These are phyloP conservation scores for Naganishia sp. DNA, from an alignment of 1,284 basidiomycete species.

Conservation along the genomic window DNA sequence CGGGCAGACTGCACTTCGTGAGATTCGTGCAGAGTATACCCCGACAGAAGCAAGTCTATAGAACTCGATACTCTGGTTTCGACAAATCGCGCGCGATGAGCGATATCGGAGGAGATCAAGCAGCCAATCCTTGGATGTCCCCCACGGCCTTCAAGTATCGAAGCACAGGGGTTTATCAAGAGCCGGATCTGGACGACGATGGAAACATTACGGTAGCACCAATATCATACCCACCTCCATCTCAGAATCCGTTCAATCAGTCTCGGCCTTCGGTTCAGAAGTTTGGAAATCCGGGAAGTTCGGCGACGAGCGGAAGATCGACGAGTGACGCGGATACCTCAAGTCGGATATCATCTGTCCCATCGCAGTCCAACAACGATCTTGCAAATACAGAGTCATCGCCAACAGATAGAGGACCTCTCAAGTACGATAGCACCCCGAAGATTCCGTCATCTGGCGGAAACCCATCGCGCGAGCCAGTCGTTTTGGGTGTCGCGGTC, in stretches of 20 bases:
- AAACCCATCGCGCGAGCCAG: conserved; percentile 19
- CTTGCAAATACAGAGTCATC: background rate
- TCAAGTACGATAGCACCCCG: conserved; percentile 1
- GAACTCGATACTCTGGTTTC: too few relatives aligned
- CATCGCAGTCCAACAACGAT: background rate
- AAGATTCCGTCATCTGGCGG: background rate
- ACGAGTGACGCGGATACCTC: background rate
- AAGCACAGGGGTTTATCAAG: conserved; percentile 2
- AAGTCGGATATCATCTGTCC: background rate
- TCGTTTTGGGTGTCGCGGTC: conserved; percentile 78
- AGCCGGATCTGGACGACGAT: conserved; percentile 10
- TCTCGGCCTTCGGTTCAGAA: conserved; percentile 6
- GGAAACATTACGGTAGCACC: background rate
- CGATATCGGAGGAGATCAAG: background rate
- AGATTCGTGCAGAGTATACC: too few relatives aligned
- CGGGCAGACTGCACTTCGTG: too few relatives aligned
- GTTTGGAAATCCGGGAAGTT: background rate
- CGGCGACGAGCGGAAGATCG: background rate
- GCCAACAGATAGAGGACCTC: background rate
- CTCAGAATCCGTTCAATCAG: conserved; percentile 32
- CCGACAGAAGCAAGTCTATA: too few relatives aligned
- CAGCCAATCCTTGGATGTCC: conserved; percentile 14
- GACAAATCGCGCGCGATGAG: background rate
- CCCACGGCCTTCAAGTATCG: background rate
- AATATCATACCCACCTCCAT: conserved; percentile 30